Conservation (phyloP, 2,329 filamentous ascomycete genomes). For the Myriosclerotinia scirpicola region DNA sequence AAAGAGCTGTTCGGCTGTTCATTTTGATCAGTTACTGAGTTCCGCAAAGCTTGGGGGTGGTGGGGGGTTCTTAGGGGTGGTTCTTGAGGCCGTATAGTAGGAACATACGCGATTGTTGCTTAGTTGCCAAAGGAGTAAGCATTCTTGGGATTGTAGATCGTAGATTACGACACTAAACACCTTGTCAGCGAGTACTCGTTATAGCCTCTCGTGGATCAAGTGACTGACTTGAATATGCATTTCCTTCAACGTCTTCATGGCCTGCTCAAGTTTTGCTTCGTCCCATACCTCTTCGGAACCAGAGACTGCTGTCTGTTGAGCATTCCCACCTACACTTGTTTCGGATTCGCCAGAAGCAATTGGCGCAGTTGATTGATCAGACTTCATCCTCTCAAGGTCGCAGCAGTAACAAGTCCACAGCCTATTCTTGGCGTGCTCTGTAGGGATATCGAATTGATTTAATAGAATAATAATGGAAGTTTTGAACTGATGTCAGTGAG, state of each 20-base stretch:
- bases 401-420: conserved; percentile 6
- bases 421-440: conserved; percentile 6
- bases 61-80: too few relatives aligned
- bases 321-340: neutral
- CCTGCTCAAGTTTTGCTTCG: conserved; percentile 39
- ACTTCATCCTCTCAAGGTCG: conserved; percentile 15
- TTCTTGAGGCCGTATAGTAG: neutral
- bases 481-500: conserved; percentile 13
- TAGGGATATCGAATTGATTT: neutral
- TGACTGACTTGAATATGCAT: conserved; percentile 42
- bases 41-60: neutral
- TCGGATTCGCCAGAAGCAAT: neutral
- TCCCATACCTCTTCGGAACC: conserved; percentile 37
- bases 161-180: conserved; percentile 48
- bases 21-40: conserved; percentile 5
- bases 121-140: conserved; percentile 52
- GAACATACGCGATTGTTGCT: conserved; percentile 53
- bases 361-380: conserved; percentile 7
- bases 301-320: conserved; percentile 10
- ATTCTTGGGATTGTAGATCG: conserved; percentile 52
- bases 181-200: conserved; percentile 2
- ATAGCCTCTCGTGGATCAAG: neutral
- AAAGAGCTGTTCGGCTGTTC: conserved; percentile 52
- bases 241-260: conserved; percentile 40
- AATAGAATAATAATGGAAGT: neutral